Evolutionary conservation across 2,329 filamentous ascomycete genomes (phyloP).

Genomic region (Helicocarpus griseus): DNA sequence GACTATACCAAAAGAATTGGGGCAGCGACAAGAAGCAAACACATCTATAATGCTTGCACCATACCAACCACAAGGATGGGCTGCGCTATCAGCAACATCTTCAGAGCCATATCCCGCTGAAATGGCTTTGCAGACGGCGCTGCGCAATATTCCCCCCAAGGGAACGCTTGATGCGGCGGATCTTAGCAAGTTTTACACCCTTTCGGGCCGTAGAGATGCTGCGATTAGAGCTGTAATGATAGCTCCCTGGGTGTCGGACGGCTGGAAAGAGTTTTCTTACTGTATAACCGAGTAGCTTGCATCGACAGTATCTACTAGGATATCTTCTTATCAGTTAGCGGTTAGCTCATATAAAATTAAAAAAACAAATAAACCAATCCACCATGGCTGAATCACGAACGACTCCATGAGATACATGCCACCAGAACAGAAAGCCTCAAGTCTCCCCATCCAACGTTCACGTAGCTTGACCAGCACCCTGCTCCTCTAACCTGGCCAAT

Average conservation of each 20-base stretch:
- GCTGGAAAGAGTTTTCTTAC: constrained; percentile 48
- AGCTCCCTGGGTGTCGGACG: constrained; percentile 64
- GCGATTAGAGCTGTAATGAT: constrained; percentile 68
- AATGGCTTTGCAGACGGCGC: constrained; percentile 74
- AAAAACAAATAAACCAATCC: not conserved
- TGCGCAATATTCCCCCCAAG: constrained; percentile 61
- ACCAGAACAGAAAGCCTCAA: not conserved
- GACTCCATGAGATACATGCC: not conserved
- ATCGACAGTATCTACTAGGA: not conserved
- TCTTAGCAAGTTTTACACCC: constrained; percentile 62
- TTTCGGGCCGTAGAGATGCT: constrained; percentile 61
- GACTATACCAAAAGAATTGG: constrained; percentile 33
- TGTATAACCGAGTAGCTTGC: constrained; percentile 16
- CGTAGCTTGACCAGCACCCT: not conserved
- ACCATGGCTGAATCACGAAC: not conserved
- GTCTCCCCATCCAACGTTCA: not conserved
- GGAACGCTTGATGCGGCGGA: constrained; percentile 60
- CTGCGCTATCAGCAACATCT: constrained; percentile 54
- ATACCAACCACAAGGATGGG: constrained; percentile 71
- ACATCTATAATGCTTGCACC: constrained; percentile 74
- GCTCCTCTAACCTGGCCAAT: constrained; percentile 46
- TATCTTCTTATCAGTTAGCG: not conserved
- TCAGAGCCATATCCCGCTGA: constrained; percentile 51
- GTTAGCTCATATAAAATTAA: not conserved
- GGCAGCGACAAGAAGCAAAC: constrained; percentile 56